These are phyloP conservation scores for Candida montana DNA, from an alignment of 805 yeast genomes.

Conservation along the genomic window DNA sequence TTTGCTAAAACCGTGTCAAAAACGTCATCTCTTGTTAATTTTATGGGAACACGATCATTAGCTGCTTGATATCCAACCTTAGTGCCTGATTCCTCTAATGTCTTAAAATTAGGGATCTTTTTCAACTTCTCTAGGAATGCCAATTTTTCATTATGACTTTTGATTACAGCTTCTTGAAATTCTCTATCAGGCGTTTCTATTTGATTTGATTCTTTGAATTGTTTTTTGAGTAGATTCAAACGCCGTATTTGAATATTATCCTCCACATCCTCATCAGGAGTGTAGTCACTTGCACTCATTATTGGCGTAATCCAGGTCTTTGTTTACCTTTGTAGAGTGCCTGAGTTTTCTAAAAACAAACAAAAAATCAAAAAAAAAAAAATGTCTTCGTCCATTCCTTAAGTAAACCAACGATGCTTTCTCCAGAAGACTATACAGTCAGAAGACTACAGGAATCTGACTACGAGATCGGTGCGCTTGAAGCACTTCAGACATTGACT, in stretches of 20 bases:
- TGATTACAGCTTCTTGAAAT: neutral
- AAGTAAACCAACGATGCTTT: conserved; percentile 17
- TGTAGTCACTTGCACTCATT: too few species aligned
- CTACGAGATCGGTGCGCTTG: conserved; percentile 55
- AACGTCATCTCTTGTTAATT: conserved; percentile 21
- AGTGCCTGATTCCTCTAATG: neutral
- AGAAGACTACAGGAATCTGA: conserved; percentile 55
- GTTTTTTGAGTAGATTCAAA: neutral
- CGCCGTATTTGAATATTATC: neutral
- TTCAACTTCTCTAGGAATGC: neutral
- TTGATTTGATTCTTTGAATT: neutral
- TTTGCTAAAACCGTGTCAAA: conserved; percentile 19
- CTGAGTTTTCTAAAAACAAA: neutral
- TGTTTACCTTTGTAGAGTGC: too few species aligned
- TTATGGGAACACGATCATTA: conserved; percentile 17
- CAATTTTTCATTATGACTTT: conserved; percentile 1
- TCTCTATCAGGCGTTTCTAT: neutral
- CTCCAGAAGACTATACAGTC: conserved; percentile 63
- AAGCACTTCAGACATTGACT: conserved; percentile 64
- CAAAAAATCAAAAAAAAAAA: neutral
- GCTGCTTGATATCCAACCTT: neutral
- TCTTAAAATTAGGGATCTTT: neutral
- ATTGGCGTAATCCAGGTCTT: too few species aligned
- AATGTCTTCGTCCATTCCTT: too few species aligned
- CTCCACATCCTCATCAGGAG: too few species aligned